phyloP scores from a whole-genome alignment of 169 alveolate species.

The Babesia sp. region DNA sequence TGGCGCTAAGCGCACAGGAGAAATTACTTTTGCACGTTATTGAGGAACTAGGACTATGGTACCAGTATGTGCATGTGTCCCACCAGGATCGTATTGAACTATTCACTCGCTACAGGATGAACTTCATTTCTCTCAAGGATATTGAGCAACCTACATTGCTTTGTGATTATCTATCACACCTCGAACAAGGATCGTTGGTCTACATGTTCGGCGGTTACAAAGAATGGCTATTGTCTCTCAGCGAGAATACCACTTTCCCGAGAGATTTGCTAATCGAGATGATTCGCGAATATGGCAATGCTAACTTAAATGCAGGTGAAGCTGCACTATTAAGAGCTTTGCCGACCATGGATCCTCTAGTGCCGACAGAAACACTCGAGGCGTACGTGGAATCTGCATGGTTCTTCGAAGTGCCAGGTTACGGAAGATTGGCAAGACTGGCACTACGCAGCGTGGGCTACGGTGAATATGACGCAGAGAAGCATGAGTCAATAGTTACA shows the following conservation, averaged over 20 bases:
- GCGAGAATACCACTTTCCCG: background rate
- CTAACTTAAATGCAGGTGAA: background rate
- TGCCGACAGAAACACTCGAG: conserved; percentile 27
- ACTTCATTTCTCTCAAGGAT: background rate
- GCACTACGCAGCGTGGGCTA: conserved; percentile 18
- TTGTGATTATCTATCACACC: background rate
- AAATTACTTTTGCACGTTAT: background rate
- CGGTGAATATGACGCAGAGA: background rate
- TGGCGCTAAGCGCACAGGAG: background rate
- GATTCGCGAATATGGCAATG: conserved; percentile 7
- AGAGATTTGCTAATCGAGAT: conserved; percentile 4
- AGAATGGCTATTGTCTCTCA: conserved; percentile 18
- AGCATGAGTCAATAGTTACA: background rate
- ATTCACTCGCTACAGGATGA: background rate
- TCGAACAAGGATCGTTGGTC: conserved; percentile 15
- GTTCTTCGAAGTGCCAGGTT: conserved; percentile 20
- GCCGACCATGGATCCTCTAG: background rate
- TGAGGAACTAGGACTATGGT: conserved; percentile 53
- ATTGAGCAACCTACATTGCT: background rate
- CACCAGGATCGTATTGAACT: conserved; percentile 9
- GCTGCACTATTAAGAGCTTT: background rate
- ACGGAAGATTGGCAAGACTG: conserved; percentile 10
- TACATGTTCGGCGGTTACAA: conserved; percentile 43
- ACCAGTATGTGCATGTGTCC: conserved; percentile 34
- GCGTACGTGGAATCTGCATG: conserved; percentile 13